Conservation (phyloP, 148 eudicot genomes). For the Spergularia bocconei region DNA sequence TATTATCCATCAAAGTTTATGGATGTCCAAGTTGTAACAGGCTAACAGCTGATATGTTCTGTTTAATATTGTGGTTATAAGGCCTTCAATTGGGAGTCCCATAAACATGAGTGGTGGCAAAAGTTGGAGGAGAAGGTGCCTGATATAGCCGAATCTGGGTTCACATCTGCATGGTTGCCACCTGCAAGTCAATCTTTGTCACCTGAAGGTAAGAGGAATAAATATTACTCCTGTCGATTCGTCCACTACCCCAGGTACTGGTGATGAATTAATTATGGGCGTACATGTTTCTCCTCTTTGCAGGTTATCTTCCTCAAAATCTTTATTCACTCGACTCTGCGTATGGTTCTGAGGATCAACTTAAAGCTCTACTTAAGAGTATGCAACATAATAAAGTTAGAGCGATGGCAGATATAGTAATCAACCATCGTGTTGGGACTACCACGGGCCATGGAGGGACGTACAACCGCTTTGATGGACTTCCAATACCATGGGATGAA, state of each 20-base stretch:
- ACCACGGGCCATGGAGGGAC: conserved; percentile 69
- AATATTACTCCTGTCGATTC: not conserved
- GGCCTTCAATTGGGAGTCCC: conserved; percentile 98
- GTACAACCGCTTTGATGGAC: conserved; percentile 94
- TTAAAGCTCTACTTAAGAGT: conserved; percentile 66
- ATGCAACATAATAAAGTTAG: conserved; percentile 78
- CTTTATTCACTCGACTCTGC: conserved; percentile 79
- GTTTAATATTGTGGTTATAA: conserved; percentile 22
- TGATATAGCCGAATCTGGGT: conserved; percentile 83
- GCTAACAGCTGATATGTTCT: not conserved
- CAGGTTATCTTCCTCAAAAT: conserved; percentile 95
- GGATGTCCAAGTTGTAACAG: not conserved
- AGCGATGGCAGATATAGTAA: conserved; percentile 93
- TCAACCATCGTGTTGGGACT: conserved; percentile 89
- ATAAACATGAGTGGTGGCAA: conserved; percentile 87
- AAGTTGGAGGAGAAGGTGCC: conserved; percentile 62
- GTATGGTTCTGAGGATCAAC: conserved; percentile 71
- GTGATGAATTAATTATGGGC: not conserved
- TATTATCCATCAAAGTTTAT: not conserved
- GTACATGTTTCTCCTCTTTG: conserved; percentile 1
- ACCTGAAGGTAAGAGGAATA: conserved; percentile 59
- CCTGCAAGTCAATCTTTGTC: conserved; percentile 73
- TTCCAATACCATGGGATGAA: conserved; percentile 83
- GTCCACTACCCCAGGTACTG: not conserved
- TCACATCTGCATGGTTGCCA: conserved; percentile 90